A percentile compares a stretch with the other conserved stretches of the same genome.
These are phyloP conservation scores for Capsicum rhomboideum DNA, from an alignment of 257 asterid species.

Conservation along the genomic window DNA sequence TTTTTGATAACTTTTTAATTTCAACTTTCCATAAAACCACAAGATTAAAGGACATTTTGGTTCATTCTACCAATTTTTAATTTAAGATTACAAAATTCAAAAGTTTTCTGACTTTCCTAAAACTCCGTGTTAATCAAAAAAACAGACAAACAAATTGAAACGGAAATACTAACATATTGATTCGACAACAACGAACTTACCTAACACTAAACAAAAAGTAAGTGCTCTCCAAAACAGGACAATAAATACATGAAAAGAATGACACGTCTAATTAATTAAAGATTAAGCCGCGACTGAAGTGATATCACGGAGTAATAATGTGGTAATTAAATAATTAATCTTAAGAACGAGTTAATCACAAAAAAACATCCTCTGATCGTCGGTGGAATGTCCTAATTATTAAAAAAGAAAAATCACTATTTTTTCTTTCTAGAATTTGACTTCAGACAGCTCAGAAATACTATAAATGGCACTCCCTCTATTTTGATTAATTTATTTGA, in stretches of 20 bases:
- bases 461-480: too few species aligned
- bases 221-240: not conserved
- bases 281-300: not conserved
- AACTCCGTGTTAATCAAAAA: too few species aligned
- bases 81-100: too few species aligned
- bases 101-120: too few species aligned
- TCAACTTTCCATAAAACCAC: too few species aligned
- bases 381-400: not conserved
- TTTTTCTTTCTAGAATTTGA: not conserved
- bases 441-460: not conserved
- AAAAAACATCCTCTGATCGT: not conserved
- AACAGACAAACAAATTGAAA: too few species aligned
- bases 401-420: not conserved
- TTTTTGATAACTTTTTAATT: too few species aligned
- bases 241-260: not conserved
- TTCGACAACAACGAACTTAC: not conserved
- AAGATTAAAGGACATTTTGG: too few species aligned
- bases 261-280: not conserved
- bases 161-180: too few species aligned
- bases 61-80: too few species aligned
- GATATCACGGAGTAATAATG: not conserved
- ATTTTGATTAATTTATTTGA: too few species aligned
- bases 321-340: not conserved
- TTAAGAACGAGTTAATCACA: not conserved
- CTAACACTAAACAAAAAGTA: not conserved